Conservation (phyloP, 768 basidiomycete genomes). For the Hypsizygus marmoreus region DNA sequence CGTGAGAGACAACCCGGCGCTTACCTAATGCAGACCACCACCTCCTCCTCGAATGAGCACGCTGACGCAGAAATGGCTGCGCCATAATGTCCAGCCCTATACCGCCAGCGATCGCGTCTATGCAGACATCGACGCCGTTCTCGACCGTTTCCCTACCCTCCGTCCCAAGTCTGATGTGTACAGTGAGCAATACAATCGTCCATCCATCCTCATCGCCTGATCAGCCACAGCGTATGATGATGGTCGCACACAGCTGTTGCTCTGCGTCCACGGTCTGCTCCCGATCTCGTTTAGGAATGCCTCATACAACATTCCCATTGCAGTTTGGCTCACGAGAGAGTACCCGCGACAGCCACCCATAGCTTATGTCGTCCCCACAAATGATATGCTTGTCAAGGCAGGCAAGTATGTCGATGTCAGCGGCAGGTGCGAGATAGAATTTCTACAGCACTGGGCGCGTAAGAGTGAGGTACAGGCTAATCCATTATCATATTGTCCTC, state of each 20-base stretch:
- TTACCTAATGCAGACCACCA: constrained; percentile 4
- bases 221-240: constrained; percentile 80
- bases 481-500: constrained; percentile 11
- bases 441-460: constrained; percentile 74
- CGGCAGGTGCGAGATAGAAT: constrained; percentile 70
- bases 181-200: constrained; percentile 54
- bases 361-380: constrained; percentile 89
- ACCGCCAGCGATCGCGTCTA: constrained; percentile 55
- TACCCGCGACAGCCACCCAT: constrained; percentile 86
- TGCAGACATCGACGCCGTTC: constrained; percentile 61
- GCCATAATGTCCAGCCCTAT: constrained; percentile 64
- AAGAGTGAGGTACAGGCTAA: constrained; percentile 78
- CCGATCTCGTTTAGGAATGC: constrained; percentile 78
- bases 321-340: constrained; percentile 83
- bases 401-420: constrained; percentile 78
- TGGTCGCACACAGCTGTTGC: constrained; percentile 87
- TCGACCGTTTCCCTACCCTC: constrained; percentile 55
- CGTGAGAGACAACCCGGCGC: constrained; percentile 10
- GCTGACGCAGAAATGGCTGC: constrained; percentile 65
- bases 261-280: constrained; percentile 89
- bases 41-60: constrained; percentile 20
- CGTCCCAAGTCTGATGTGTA: constrained; percentile 83
- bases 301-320: constrained; percentile 92
- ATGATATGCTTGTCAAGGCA: constrained; percentile 84
- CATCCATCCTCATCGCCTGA: constrained; percentile 5